Evolutionary conservation across 177 flowering plant species (phyloP).

Genomic region (Vitis hybrid): DNA sequence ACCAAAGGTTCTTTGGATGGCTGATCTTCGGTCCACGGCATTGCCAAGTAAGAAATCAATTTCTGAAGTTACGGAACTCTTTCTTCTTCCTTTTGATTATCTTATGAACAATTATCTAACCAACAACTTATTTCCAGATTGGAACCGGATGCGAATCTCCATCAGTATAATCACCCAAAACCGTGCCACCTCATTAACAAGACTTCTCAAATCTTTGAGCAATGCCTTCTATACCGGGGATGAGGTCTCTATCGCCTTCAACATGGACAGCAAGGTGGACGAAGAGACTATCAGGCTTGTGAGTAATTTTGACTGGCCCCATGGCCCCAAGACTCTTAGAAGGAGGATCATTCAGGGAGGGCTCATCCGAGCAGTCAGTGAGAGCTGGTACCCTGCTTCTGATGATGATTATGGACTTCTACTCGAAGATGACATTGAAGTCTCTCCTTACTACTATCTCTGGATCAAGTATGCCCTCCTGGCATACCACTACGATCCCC

Average conservation of each 20-base stretch:
- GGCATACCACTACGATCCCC: constrained; percentile 90
- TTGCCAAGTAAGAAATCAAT: constrained; percentile 71
- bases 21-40: constrained; percentile 79
- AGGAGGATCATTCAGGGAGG: constrained; percentile 97
- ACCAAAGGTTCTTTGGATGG: constrained; percentile 90
- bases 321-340: constrained; percentile 78
- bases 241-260: constrained; percentile 79
- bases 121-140: constrained; percentile 47
- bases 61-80: neutral
- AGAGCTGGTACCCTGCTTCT: constrained; percentile 94
- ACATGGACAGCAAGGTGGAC: constrained; percentile 95
- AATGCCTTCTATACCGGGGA: constrained; percentile 81
- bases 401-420: constrained; percentile 88
- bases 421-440: constrained; percentile 96
- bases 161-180: constrained; percentile 89
- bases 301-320: constrained; percentile 78
- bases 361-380: constrained; percentile 92
- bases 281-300: constrained; percentile 66
- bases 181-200: constrained; percentile 59
- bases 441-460: constrained; percentile 90
- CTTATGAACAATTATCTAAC: neutral
- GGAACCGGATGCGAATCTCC: constrained; percentile 84
- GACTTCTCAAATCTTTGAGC: constrained; percentile 78
- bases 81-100: neutral
- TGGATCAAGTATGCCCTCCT: constrained; percentile 93